Evolutionary conservation across 306 rosid genomes (phyloP), one percentile per base, ranked within the genome.

Genomic region (Ziziphus jujuba): DNA sequence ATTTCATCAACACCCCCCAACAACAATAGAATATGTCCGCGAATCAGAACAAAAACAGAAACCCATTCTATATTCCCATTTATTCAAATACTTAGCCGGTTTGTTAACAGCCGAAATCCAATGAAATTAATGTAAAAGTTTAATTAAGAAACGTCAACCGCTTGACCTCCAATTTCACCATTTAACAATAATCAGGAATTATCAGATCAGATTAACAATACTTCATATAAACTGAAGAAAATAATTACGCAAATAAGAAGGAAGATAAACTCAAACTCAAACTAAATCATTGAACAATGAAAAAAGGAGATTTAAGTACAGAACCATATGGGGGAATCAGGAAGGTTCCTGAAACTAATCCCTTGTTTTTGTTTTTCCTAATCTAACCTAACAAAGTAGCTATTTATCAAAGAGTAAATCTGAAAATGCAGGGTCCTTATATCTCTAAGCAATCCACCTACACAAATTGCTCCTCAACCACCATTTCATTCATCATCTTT

Each of bases 401-500:
- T 67, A 74, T 40, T 67, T 52, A 73, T 76, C 65, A 66, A 38
- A 63, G 47, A 68, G 20, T 54, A 69, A 73, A 59, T 56, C 77
- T 44, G 64, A 65, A 69, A 66, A 21, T 67, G 66, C 68, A 31
- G 67, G 67, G 34, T 65, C 71, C 75, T 66, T 55, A 28, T 17
- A 57, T 53, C 63, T 47, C 70, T 77, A 79, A 66, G 74, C n/a
- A n/a, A n/a, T 77, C 77, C 77, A 16, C 38, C 59, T 44, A 47
- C 69, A 31, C 66, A 60, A 12, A 67, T 66, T 15, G 63, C 66
- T 57, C 66, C 56, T 52, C 47, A 47, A n/a, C 58, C 66, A 31
- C 3, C 25, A 49, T 49, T 66, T 2, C 25, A 16, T 6, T 58
- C 67, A 11, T 22, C 19, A 23, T 54, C 15, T 3, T 15, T 76